Percentiles rank a stretch among this genome's conserved stretches.
Evolutionary conservation across 306 rosid species (phyloP).

Genomic region (Citrullus amarus): DNA sequence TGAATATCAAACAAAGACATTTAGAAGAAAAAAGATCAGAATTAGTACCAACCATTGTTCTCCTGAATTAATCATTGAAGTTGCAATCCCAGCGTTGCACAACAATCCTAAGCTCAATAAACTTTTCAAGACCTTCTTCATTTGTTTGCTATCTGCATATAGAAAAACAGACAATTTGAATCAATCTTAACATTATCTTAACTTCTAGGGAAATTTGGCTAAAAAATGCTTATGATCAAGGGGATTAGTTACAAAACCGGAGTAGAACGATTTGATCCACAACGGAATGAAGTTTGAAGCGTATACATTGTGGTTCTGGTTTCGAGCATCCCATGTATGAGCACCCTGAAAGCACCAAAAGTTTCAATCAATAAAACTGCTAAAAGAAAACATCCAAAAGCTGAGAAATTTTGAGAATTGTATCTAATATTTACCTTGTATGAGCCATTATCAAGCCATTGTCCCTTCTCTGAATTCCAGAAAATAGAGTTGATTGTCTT

Average conservation of each 20-base stretch:
- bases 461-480: constrained; percentile 58
- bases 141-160: constrained; percentile 32
- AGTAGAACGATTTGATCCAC: constrained; percentile 71
- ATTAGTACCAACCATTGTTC: constrained; percentile 46
- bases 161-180: background rate
- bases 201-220: background rate
- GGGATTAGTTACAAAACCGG: constrained; percentile 32
- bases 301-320: constrained; percentile 49
- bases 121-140: constrained; percentile 36
- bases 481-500: constrained; percentile 56
- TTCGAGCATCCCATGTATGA: constrained; percentile 42
- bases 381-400: background rate
- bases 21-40: background rate
- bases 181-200: background rate
- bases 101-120: constrained; percentile 55
- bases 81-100: constrained; percentile 50
- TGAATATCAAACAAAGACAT: background rate
- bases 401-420: background rate
- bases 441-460: constrained; percentile 43
- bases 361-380: constrained; percentile 10
- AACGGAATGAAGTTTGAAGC: constrained; percentile 87
- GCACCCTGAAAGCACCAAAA: constrained; percentile 29
- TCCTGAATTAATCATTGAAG: constrained; percentile 57
- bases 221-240: background rate
- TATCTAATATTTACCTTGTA: constrained; percentile 20